Percentiles rank a stretch among this genome's conserved stretches.
These are phyloP conservation scores for Ustilago nuda DNA, from an alignment of 1,284 basidiomycete species.

Conservation along the genomic window DNA sequence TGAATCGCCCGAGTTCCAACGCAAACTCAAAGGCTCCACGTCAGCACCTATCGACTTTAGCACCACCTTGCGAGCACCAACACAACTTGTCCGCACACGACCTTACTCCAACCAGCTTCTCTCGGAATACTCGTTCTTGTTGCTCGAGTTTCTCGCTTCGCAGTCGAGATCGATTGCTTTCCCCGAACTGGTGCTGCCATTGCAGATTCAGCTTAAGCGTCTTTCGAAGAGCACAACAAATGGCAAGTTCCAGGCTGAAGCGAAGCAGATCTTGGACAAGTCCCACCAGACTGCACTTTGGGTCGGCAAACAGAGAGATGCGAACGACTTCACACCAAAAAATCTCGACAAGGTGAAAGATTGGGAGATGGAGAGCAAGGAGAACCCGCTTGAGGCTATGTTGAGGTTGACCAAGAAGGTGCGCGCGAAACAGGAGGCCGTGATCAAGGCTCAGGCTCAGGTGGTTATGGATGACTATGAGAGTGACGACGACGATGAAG, in stretches of 20 bases:
- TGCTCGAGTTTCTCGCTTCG: slow-evolving; percentile 80
- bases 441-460: slow-evolving; percentile 58
- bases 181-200: slow-evolving; percentile 90
- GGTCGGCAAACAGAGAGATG: slow-evolving; percentile 55
- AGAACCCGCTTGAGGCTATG: slow-evolving; percentile 64
- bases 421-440: slow-evolving; percentile 60
- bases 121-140: slow-evolving; percentile 82
- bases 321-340: slow-evolving; percentile 65
- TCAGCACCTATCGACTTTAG: slow-evolving; percentile 90
- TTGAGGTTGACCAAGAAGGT: slow-evolving; percentile 65
- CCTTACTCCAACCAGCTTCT: slow-evolving; percentile 85
- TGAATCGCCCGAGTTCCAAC: slow-evolving; percentile 79
- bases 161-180: slow-evolving; percentile 77
- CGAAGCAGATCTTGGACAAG: slow-evolving; percentile 63
- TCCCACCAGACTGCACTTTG: slow-evolving; percentile 57
- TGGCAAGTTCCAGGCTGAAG: slow-evolving; percentile 52
- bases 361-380: slow-evolving; percentile 42
- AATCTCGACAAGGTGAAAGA: slow-evolving; percentile 52
- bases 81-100: slow-evolving; percentile 87
- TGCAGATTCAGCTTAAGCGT: slow-evolving; percentile 73
- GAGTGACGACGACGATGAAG: slow-evolving; percentile 40
- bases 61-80: slow-evolving; percentile 85
- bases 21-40: slow-evolving; percentile 87
- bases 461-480: slow-evolving; percentile 51
- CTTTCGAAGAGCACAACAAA: slow-evolving; percentile 56